A percentile compares a stretch with the other conserved stretches of the same genome.
Conservation (phyloP, 495 filamentous ascomycete species). For the Penicillium bovifimosum region DNA sequence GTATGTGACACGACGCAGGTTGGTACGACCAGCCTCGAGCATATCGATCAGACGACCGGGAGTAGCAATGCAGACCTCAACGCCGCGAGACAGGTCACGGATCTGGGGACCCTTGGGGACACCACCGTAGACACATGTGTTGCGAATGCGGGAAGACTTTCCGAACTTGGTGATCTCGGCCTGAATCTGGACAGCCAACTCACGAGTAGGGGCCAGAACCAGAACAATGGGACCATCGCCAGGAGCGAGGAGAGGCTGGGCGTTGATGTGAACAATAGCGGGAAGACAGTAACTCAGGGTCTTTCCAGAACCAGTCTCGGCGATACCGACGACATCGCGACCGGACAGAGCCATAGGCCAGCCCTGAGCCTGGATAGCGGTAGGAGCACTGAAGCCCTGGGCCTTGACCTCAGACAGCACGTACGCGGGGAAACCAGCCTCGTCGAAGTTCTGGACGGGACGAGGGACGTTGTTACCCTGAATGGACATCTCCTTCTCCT, state of each 20-base stretch:
- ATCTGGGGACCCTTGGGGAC: conserved; percentile 96
- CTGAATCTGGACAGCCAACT: conserved; percentile 97
- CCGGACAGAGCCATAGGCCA: conserved; percentile 99
- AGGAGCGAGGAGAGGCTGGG: conserved; percentile 92
- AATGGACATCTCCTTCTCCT: conserved; percentile 71
- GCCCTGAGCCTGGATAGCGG: conserved; percentile 94
- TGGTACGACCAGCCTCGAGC: conserved; percentile 95
- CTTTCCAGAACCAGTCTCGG: conserved; percentile 98
- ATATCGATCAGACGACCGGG: conserved; percentile 98
- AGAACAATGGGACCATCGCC: conserved; percentile 97
- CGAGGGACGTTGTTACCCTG: conserved; percentile 75
- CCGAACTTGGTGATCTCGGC: conserved; percentile 99
- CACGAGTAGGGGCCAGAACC: conserved; percentile 90
- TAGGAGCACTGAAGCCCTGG: conserved; percentile 87
- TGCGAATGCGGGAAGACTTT: conserved; percentile 95
- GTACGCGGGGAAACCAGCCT: conserved; percentile 93
- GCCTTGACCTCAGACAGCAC: conserved; percentile 98
- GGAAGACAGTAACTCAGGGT: conserved; percentile 97
- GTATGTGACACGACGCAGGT: conserved; percentile 96
- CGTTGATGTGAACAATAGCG: conserved; percentile 98
- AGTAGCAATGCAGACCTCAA: conserved; percentile 97
- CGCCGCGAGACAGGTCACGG: conserved; percentile 85
- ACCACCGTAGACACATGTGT: conserved; percentile 98
- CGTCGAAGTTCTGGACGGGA: conserved; percentile 93
- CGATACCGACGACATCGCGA: conserved; percentile 98